Conservation (phyloP, 2,329 filamentous ascomycete genomes). For the Talaromyces sp. region DNA sequence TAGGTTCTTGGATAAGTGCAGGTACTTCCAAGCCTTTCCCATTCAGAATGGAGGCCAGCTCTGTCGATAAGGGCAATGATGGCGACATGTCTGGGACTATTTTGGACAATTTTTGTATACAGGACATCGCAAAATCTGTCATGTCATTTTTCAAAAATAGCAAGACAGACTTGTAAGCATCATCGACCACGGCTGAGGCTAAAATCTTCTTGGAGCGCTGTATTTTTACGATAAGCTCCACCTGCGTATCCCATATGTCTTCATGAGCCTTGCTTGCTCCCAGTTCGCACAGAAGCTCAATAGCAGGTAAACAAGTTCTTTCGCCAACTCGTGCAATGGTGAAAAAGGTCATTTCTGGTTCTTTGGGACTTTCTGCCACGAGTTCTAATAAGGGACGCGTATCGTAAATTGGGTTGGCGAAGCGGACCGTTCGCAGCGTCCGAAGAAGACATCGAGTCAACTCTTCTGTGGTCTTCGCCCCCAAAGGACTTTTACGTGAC, state of each 20-base stretch:
- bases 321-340: constrained; percentile 5
- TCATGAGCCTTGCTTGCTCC: constrained; percentile 23
- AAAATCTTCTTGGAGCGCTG: neutral
- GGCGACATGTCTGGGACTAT: neutral
- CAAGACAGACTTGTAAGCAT: constrained; percentile 27
- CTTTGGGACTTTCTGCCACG: constrained; percentile 23
- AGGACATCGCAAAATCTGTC: constrained; percentile 25
- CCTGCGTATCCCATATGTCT: constrained; percentile 24
- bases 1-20: constrained; percentile 13
- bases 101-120: constrained; percentile 17
- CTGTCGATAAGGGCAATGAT: constrained; percentile 2
- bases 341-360: neutral
- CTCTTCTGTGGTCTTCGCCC: constrained; percentile 15
- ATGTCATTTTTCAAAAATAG: constrained; percentile 25
- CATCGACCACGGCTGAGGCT: constrained; percentile 20
- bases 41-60: constrained; percentile 16
- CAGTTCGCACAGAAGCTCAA: constrained; percentile 29
- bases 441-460: constrained; percentile 26
- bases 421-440: constrained; percentile 23
- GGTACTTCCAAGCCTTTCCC: constrained; percentile 23
- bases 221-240: neutral
- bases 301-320: constrained; percentile 20
- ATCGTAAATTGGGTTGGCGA: constrained; percentile 24
- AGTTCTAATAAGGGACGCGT: constrained; percentile 22
- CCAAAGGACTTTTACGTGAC: constrained; percentile 19